Evolutionary conservation across 805 yeast species (phyloP).

Genomic region (Ogataea pilisensis): DNA sequence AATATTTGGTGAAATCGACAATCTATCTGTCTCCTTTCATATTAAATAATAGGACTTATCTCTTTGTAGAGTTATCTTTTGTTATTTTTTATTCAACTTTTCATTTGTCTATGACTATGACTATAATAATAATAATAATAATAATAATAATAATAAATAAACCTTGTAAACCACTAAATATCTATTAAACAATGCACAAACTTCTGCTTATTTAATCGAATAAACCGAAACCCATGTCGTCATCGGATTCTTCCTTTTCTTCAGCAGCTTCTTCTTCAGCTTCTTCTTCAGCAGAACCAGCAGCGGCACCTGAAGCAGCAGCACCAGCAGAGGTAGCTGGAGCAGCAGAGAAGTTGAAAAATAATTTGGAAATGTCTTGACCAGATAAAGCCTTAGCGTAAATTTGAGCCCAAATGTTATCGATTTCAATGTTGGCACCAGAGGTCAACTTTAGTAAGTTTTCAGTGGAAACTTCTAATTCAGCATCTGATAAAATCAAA

Average conservation of each 20-base stretch:
- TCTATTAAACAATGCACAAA: too few species aligned
- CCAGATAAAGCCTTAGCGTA: slow-evolving; percentile 81
- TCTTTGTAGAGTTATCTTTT: too few species aligned
- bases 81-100: too few species aligned
- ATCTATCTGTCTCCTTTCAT: too few species aligned
- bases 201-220: slow-evolving; percentile 60
- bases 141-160: too few species aligned
- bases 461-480: slow-evolving; percentile 84
- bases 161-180: too few species aligned
- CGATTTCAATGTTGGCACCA: slow-evolving; percentile 78
- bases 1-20: too few species aligned
- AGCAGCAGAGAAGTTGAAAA: slow-evolving; percentile 51
- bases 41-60: too few species aligned
- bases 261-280: slow-evolving; percentile 60
- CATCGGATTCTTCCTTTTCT: slow-evolving; percentile 66
- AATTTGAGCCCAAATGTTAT: slow-evolving; percentile 75
- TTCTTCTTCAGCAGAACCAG: slow-evolving; percentile 42
- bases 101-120: too few species aligned
- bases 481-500: slow-evolving; percentile 95
- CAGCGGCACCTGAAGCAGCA: slow-evolving; percentile 44
- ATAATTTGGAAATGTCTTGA: slow-evolving; percentile 67
- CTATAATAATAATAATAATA: too few species aligned
- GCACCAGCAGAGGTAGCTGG: slow-evolving; percentile 49
- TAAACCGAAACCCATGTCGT: slow-evolving; percentile 89
- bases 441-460: slow-evolving; percentile 67